Conservation (phyloP, 1,284 basidiomycete genomes). For the Cryptococcus sp. region DNA sequence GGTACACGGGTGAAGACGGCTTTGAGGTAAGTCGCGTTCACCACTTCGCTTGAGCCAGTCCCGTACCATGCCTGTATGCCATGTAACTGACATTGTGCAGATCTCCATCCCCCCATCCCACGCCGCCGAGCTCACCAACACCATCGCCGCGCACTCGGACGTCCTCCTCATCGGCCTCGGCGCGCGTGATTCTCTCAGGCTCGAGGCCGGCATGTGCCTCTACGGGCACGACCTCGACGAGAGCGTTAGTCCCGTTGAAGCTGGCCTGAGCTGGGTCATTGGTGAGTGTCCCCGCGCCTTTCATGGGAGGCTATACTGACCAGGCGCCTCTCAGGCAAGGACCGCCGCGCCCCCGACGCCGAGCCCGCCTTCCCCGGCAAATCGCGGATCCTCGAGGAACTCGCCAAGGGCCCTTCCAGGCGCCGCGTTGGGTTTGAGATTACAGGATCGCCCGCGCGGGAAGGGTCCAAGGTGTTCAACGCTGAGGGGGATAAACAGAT, state of each 20-base stretch:
- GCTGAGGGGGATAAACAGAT: slow-evolving; percentile 59
- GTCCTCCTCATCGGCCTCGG: slow-evolving; percentile 88
- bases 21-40: slow-evolving; percentile 66
- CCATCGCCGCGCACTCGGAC: slow-evolving; percentile 60
- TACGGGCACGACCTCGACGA: slow-evolving; percentile 95
- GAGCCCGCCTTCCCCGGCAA: slow-evolving; percentile 73
- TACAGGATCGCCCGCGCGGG: slow-evolving; percentile 81
- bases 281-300: slow-evolving; percentile 54
- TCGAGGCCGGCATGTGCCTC: slow-evolving; percentile 98
- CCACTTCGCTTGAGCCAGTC: background rate
- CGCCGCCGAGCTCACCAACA: slow-evolving; percentile 67
- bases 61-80: background rate
- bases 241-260: slow-evolving; percentile 80
- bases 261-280: slow-evolving; percentile 87
- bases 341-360: slow-evolving; percentile 58
- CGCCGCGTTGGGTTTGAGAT: slow-evolving; percentile 81
- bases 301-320: background rate
- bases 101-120: slow-evolving; percentile 83
- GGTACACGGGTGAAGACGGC: slow-evolving; percentile 98
- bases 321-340: slow-evolving; percentile 61
- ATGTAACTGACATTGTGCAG: slow-evolving; percentile 48
- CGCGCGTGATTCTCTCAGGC: slow-evolving; percentile 84
- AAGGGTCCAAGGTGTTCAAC: slow-evolving; percentile 73
- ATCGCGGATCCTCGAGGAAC: slow-evolving; percentile 69
- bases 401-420: slow-evolving; percentile 74